phyloP scores from a whole-genome alignment of 108 stramenopile species.

The Aurantiochytrium sp. region DNA sequence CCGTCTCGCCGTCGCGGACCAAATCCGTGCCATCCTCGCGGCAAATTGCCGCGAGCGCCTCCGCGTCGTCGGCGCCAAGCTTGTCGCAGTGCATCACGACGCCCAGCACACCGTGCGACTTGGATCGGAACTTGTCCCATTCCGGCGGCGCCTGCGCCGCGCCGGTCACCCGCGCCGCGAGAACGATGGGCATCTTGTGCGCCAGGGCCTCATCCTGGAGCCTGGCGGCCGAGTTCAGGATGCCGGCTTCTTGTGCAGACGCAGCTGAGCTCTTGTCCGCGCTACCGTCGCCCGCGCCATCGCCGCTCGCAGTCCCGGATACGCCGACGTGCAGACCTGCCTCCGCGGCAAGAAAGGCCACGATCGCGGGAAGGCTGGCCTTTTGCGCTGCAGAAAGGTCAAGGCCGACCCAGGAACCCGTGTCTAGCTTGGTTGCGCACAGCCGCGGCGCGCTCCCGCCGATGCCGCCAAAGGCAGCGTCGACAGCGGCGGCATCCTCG shows the following conservation, averaged over 20 bases:
- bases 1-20: background rate
- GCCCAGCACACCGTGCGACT: background rate
- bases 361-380: background rate
- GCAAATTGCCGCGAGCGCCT: background rate
- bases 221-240: background rate
- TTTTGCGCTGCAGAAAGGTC: background rate
- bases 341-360: background rate
- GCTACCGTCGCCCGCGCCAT: too few relatives aligned
- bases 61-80: background rate
- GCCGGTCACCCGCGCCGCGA: background rate
- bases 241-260: background rate
- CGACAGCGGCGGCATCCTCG: background rate
- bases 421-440: background rate
- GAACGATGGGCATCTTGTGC: background rate
- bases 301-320: too few relatives aligned
- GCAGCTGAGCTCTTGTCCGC: background rate
- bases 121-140: background rate
- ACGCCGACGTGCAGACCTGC: background rate
- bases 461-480: background rate
- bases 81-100: background rate
- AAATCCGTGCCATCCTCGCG: background rate
- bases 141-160: background rate
- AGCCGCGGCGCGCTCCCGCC: background rate
- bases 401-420: background rate
- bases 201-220: background rate